These are phyloP conservation scores for Cupressus sempervirens DNA, from an alignment of 75 land plant species.

Conservation along the genomic window DNA sequence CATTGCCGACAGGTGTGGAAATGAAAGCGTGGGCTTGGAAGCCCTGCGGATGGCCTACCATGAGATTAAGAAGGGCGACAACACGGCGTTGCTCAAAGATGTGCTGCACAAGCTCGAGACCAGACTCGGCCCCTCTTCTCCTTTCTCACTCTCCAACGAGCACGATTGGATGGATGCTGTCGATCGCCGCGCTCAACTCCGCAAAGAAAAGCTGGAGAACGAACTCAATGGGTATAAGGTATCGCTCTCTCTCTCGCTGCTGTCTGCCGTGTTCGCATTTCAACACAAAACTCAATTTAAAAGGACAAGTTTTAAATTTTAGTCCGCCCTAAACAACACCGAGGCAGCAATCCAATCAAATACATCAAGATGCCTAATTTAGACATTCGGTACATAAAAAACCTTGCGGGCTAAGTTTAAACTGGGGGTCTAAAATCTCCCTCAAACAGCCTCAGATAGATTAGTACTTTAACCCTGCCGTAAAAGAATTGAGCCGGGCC, in stretches of 20 bases:
- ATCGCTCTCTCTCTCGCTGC: neutral
- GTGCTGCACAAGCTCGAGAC: constrained; percentile 77
- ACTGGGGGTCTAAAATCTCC: too few species aligned
- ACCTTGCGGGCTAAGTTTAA: too few species aligned
- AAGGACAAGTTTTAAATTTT: too few species aligned
- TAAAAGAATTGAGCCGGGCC: neutral
- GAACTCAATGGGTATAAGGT: constrained; percentile 88
- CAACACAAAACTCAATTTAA: too few species aligned
- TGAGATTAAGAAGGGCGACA: constrained; percentile 85
- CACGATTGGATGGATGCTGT: constrained; percentile 67
- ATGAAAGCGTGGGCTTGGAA: constrained; percentile 59
- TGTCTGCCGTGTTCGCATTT: neutral
- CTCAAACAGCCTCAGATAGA: too few species aligned
- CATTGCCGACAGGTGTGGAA: constrained; percentile 69
- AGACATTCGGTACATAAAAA: too few species aligned
- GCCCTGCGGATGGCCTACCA: constrained; percentile 91
- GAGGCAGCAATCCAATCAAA: too few species aligned
- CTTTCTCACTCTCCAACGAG: constrained; percentile 35
- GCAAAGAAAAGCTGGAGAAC: constrained; percentile 84
- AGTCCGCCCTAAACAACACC: too few species aligned
- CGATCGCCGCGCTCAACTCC: constrained; percentile 67
- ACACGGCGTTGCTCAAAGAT: constrained; percentile 62
- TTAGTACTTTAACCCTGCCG: too few species aligned
- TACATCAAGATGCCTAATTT: too few species aligned
- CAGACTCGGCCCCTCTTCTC: constrained; percentile 35